phyloP scores from a whole-genome alignment of 2,329 filamentous ascomycete species.

The Nothophaeocryptopus gaeumannii region DNA sequence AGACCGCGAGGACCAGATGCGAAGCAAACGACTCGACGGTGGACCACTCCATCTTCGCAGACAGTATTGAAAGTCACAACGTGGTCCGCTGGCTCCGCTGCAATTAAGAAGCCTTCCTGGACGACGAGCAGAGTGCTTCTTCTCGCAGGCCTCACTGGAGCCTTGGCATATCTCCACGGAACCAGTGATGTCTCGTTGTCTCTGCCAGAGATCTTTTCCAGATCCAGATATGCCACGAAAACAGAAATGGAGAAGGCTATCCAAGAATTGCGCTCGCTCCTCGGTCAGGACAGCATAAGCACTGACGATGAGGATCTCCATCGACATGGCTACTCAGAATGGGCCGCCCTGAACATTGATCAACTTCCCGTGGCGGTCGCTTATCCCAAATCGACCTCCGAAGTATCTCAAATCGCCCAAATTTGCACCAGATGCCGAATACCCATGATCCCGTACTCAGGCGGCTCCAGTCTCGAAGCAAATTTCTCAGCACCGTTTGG shows the following conservation, averaged over 20 bases:
- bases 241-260: conserved; percentile 56
- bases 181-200: conserved; percentile 35
- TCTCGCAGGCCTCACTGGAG: conserved; percentile 50
- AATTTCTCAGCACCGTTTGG: conserved; percentile 86
- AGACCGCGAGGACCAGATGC: no score
- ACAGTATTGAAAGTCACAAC: no score
- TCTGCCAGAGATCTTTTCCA: conserved; percentile 23
- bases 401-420: conserved; percentile 63
- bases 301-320: conserved; percentile 64
- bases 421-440: conserved; percentile 76
- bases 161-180: conserved; percentile 53
- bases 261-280: conserved; percentile 48
- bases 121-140: conserved; percentile 49
- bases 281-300: conserved; percentile 61
- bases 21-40: no score
- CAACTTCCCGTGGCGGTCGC: conserved; percentile 63
- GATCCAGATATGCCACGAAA: conserved; percentile 47
- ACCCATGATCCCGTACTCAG: conserved; percentile 81
- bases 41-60: no score
- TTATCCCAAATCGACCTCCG: conserved; percentile 62
- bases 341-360: conserved; percentile 66
- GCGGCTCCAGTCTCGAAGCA: conserved; percentile 82
- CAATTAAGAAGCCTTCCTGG: conserved; percentile 39
- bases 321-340: conserved; percentile 66
- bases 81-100: no score